A percentile compares a stretch with the other conserved stretches of the same genome.
These are phyloP conservation scores for Colletotrichum sp. DNA, from an alignment of 2,329 filamentous ascomycete genomes.

Conservation along the genomic window DNA sequence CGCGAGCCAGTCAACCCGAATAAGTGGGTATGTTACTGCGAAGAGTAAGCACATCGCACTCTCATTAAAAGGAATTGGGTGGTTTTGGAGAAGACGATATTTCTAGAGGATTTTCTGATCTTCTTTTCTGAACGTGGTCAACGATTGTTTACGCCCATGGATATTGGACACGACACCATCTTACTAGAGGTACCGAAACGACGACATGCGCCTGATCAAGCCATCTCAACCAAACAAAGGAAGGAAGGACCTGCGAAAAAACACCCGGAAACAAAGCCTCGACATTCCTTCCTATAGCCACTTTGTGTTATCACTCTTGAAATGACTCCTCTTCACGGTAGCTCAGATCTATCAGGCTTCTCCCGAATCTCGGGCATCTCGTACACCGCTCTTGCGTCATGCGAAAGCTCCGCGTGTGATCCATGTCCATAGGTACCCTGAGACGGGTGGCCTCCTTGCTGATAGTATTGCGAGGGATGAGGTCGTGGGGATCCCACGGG, in stretches of 20 bases:
- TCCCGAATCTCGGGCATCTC: constrained; percentile 9
- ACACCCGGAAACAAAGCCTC: fast-evolving
- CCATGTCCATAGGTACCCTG: neutral
- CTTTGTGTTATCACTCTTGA: neutral
- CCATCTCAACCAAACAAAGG: neutral
- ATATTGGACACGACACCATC: neutral
- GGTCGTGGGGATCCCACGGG: neutral
- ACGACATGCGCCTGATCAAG: neutral
- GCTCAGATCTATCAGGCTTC: neutral
- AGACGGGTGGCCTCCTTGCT: neutral
- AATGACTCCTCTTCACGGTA: neutral
- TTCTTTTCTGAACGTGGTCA: too few species aligned
- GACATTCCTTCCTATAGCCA: fast-evolving
- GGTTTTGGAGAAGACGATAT: neutral
- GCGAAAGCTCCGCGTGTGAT: neutral
- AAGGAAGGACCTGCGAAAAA: neutral
- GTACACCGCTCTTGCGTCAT: neutral
- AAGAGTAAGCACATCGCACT: neutral
- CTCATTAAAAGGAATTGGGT: neutral
- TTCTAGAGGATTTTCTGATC: neutral
- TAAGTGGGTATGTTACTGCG: neutral
- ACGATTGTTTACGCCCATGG: neutral
- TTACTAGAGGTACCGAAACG: fast-evolving
- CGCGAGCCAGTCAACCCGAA: neutral
- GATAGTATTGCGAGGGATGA: neutral